Conservation (phyloP, 2,329 filamentous ascomycete species). For the Mycocentrospora acerina region DNA sequence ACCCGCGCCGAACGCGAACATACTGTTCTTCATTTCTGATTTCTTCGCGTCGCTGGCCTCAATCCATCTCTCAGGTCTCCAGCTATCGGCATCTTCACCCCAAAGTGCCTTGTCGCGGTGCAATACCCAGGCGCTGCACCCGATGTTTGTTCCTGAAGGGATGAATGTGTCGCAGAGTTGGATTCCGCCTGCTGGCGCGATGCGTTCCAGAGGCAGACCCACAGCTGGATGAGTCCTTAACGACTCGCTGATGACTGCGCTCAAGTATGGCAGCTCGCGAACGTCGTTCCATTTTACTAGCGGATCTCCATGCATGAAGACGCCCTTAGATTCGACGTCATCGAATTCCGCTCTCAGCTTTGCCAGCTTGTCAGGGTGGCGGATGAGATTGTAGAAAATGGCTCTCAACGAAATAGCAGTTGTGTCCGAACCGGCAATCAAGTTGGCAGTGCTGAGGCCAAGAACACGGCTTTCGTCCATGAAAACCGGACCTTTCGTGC, state of each 20-base stretch:
- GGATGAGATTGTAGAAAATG: constrained; percentile 42
- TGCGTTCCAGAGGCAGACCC: constrained; percentile 43
- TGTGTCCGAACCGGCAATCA: constrained; percentile 33
- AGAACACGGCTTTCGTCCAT: constrained; percentile 14
- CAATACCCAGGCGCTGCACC: constrained; percentile 15
- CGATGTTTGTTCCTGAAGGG: constrained; percentile 13
- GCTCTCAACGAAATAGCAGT: constrained; percentile 39
- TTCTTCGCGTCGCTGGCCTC: constrained; percentile 7
- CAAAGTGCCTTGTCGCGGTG: constrained; percentile 11
- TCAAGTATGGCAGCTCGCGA: constrained; percentile 38
- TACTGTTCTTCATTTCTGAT: constrained; percentile 35
- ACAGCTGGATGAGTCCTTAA: constrained; percentile 47
- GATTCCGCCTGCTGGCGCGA: constrained; percentile 40
- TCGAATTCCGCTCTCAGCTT: constrained; percentile 18
- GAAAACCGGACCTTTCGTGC: constrained; percentile 12
- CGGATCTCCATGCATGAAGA: neutral
- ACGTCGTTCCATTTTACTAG: constrained; percentile 7
- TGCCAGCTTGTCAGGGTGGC: constrained; percentile 19
- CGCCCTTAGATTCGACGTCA: constrained; percentile 11
- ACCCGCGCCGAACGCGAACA: constrained; percentile 15
- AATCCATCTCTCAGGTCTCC: constrained; percentile 19
- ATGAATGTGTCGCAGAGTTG: constrained; percentile 3
- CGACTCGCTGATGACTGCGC: constrained; percentile 49
- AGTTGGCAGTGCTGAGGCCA: constrained; percentile 15
- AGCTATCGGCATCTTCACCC: constrained; percentile 9